These are phyloP conservation scores for Pyrus communis DNA, from an alignment of 306 rosid genomes.

Conservation along the genomic window DNA sequence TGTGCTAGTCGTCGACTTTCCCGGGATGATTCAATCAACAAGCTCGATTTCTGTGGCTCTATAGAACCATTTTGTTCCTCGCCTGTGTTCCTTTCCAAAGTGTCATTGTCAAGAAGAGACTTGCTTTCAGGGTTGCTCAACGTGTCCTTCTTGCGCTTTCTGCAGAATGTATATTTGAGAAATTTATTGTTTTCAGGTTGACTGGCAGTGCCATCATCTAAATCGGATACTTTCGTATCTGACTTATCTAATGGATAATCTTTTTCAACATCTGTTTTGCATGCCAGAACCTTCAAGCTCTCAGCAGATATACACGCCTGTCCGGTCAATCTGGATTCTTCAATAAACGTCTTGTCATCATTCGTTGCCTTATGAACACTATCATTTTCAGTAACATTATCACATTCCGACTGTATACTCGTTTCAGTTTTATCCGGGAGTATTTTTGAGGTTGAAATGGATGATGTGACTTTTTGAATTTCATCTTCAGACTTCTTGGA, in stretches of 20 bases:
- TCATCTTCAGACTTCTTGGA: constrained; percentile 26
- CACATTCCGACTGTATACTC: constrained; percentile 27
- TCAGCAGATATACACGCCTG: constrained; percentile 37
- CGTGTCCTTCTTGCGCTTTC: constrained; percentile 70
- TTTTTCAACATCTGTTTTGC: constrained; percentile 28
- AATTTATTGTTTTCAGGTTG: constrained; percentile 40
- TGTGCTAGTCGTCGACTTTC: constrained; percentile 56
- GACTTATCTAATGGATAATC: constrained; percentile 21
- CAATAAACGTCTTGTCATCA: constrained; percentile 25
- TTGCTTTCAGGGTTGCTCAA: constrained; percentile 32
- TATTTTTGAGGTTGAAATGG: constrained; percentile 14
- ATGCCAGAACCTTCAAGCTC: constrained; percentile 28
- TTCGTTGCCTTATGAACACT: constrained; percentile 27
- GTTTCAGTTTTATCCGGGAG: constrained; percentile 16
- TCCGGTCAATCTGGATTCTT: constrained; percentile 32
- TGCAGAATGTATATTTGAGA: constrained; percentile 68
- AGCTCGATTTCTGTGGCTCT: constrained; percentile 48
- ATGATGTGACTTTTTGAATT: constrained; percentile 30
- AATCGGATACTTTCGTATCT: constrained; percentile 31
- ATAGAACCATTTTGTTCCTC: constrained; percentile 38
- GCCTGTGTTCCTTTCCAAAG: constrained; percentile 29
- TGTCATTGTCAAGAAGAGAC: constrained; percentile 31
- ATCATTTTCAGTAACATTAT: constrained; percentile 23
- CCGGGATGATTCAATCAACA: constrained; percentile 45
- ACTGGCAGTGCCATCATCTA: constrained; percentile 34